Conservation (phyloP, 176 grass and related monocot genomes). For the Tillandsia leiboldiana region DNA sequence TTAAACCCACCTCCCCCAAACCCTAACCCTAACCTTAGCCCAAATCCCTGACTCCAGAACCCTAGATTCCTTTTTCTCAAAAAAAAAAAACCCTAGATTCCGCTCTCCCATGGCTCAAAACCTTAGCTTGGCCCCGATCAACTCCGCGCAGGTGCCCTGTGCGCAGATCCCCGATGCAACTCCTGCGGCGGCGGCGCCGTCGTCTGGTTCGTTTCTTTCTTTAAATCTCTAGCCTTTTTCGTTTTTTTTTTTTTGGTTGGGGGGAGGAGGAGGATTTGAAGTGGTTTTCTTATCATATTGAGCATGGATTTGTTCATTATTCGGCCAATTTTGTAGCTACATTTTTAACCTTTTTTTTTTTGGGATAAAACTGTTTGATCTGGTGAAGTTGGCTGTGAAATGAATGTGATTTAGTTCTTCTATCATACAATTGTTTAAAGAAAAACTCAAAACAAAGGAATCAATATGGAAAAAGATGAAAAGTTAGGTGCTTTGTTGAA, state of each 20-base stretch:
- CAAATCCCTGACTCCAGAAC: background rate
- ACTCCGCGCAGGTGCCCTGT: background rate
- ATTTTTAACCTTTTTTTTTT: too few relatives aligned
- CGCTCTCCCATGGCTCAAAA: background rate
- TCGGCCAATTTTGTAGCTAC: too few relatives aligned
- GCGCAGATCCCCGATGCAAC: background rate
- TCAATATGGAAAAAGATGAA: too few relatives aligned
- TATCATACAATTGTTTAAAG: too few relatives aligned
- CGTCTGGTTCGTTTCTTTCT: background rate
- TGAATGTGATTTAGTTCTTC: too few relatives aligned
- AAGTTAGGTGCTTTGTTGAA: too few relatives aligned
- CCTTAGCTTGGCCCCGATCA: background rate
- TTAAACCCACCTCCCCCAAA: background rate
- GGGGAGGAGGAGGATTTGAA: too few relatives aligned
- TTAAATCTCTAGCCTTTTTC: background rate
- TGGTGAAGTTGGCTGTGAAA: too few relatives aligned
- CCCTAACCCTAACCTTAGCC: background rate
- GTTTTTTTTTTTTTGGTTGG: background rate
- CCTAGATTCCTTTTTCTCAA: background rate
- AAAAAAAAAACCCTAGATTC: background rate
- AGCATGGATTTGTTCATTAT: too few relatives aligned
- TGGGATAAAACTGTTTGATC: too few relatives aligned
- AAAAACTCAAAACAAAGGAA: too few relatives aligned
- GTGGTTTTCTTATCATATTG: too few relatives aligned
- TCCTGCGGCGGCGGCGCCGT: background rate